Conservation (phyloP, 2,329 filamentous ascomycete species). For the Teratosphaeriaceae sp. region DNA sequence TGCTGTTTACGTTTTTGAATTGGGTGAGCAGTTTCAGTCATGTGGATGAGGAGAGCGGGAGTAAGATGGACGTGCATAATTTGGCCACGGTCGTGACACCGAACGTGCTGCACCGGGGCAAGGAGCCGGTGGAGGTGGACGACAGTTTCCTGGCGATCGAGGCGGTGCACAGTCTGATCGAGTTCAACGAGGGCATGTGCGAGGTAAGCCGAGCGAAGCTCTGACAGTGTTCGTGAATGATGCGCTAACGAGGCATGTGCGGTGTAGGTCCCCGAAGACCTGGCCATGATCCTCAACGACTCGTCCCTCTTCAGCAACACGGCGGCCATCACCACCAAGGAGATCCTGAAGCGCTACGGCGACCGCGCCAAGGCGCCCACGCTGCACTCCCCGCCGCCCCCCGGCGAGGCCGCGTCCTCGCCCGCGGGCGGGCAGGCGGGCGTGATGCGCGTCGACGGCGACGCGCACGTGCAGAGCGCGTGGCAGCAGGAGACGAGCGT, state of each 20-base stretch:
- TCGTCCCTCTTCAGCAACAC: conserved; percentile 71
- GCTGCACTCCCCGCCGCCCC: conserved; percentile 34
- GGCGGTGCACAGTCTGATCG: conserved; percentile 84
- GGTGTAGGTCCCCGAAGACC: conserved; percentile 78
- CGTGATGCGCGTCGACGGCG: conserved; percentile 74
- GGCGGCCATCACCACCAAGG: conserved; percentile 89
- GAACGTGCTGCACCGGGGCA: conserved; percentile 60
- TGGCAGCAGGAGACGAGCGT: conserved; percentile 82
- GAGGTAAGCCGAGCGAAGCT: too few species aligned
- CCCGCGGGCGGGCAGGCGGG: conserved; percentile 33
- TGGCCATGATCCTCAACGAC: conserved; percentile 80
- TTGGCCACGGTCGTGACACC: conserved; percentile 95
- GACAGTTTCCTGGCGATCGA: conserved; percentile 92
- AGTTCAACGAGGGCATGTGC: conserved; percentile 93
- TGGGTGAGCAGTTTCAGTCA: conserved; percentile 98
- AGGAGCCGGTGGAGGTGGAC: conserved; percentile 42
- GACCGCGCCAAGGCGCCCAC: conserved; percentile 62
- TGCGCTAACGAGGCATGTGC: background rate
- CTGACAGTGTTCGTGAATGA: background rate
- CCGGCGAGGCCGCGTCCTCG: background rate
- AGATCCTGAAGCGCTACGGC: conserved; percentile 89
- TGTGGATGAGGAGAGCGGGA: conserved; percentile 91
- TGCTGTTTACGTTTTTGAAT: conserved; percentile 91
- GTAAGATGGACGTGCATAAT: conserved; percentile 99
- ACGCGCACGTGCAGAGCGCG: conserved; percentile 61